Evolutionary conservation across 768 basidiomycete species (phyloP).

Genomic region (Boletus sp.): DNA sequence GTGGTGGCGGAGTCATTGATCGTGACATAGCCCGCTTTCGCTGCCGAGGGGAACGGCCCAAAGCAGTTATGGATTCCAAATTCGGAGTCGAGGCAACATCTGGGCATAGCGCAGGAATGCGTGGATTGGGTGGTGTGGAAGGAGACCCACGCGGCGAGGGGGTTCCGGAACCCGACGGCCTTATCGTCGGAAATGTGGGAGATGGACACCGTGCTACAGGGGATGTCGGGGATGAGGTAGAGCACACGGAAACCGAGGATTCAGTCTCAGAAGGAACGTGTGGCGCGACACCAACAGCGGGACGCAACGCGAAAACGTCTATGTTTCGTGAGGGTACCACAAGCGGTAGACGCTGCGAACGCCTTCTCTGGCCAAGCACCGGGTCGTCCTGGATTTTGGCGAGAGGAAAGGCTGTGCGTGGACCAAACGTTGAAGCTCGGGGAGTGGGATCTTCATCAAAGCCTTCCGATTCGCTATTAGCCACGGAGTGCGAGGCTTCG

Average conservation of each 20-base stretch:
- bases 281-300: constrained; percentile 20
- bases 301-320: constrained; percentile 7
- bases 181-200: background rate
- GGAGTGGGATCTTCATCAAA: constrained; percentile 28
- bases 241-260: constrained; percentile 2
- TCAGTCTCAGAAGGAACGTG: constrained; percentile 24
- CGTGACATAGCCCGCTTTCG: constrained; percentile 26
- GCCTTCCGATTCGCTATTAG: background rate
- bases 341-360: constrained; percentile 13
- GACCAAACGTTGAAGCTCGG: constrained; percentile 17
- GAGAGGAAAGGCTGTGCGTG: background rate
- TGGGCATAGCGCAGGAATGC: background rate
- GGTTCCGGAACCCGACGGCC: background rate
- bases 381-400: background rate
- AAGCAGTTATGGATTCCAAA: constrained; percentile 19
- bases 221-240: constrained; percentile 14
- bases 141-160: background rate
- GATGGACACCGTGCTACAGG: constrained; percentile 1
- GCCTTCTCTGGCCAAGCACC: background rate
- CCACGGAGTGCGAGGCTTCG: constrained; percentile 6
- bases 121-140: constrained; percentile 4
- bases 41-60: constrained; percentile 15
- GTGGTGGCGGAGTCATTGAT: constrained; percentile 24
- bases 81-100: constrained; percentile 2
- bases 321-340: constrained; percentile 10